phyloP scores from a whole-genome alignment of 148 eudicot species.

The Oxyria digyna region DNA sequence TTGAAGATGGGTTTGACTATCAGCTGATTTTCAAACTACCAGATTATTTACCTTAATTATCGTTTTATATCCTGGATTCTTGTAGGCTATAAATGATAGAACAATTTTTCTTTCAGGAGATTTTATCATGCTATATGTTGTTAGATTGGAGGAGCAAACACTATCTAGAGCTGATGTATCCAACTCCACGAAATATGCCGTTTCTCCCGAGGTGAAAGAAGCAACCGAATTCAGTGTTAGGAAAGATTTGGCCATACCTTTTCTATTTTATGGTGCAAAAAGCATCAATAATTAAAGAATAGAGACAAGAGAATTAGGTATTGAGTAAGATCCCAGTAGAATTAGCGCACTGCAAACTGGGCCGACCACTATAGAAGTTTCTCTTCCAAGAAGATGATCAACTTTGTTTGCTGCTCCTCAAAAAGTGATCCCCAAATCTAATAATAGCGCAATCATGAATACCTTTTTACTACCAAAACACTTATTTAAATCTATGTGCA shows the following conservation, averaged over 20 bases:
- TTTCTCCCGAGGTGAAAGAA: not conserved
- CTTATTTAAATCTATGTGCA: not conserved
- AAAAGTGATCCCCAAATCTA: conserved; percentile 2
- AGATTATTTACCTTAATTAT: not conserved
- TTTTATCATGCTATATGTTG: too few species aligned
- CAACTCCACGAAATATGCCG: not conserved
- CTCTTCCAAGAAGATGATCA: not conserved
- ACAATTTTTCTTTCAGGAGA: too few species aligned
- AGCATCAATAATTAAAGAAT: conserved; percentile 2
- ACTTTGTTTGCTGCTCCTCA: not conserved
- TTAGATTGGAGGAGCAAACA: too few species aligned
- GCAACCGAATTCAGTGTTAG: not conserved
- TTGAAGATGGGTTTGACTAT: not conserved
- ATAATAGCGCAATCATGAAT: not conserved
- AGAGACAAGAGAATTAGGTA: conserved; percentile 6
- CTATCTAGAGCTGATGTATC: too few species aligned
- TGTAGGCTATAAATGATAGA: too few species aligned
- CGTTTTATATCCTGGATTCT: not conserved
- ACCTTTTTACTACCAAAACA: not conserved
- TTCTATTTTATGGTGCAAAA: not conserved
- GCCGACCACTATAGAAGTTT: conserved; percentile 5
- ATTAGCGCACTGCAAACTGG: not conserved
- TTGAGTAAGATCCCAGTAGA: not conserved
- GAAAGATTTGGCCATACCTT: not conserved
- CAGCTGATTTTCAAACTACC: not conserved